Evolutionary conservation across 1,284 basidiomycete genomes (phyloP).

Genomic region (Microbotryum scabiosae): DNA sequence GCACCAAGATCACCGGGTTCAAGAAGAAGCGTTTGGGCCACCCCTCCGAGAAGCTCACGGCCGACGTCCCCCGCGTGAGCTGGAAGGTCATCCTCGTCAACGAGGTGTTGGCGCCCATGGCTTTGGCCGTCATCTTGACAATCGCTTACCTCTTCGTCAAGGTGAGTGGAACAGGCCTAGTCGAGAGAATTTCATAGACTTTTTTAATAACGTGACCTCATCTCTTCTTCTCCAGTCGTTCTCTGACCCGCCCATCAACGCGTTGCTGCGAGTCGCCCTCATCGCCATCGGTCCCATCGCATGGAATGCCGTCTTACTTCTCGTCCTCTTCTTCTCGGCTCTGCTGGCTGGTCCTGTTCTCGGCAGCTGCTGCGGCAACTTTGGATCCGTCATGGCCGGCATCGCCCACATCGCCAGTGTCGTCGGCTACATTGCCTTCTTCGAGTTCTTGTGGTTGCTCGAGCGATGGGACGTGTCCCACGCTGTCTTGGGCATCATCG

Average conservation of each 20-base stretch:
- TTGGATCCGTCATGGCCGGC: conserved; percentile 82
- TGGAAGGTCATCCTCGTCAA: conserved; percentile 82
- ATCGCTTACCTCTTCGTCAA: conserved; percentile 70
- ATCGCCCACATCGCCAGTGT: conserved; percentile 72
- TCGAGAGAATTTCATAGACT: conserved; percentile 47
- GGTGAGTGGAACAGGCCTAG: conserved; percentile 24
- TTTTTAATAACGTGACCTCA: neutral
- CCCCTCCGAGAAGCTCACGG: conserved; percentile 84
- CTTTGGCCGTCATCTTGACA: conserved; percentile 72
- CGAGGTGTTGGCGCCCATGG: conserved; percentile 75
- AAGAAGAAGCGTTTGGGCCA: conserved; percentile 92
- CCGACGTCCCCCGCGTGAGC: conserved; percentile 78
- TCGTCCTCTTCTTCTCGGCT: conserved; percentile 79
- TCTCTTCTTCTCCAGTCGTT: conserved; percentile 56
- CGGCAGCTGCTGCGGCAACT: conserved; percentile 61
- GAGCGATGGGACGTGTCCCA: conserved; percentile 87
- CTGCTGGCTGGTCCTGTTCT: conserved; percentile 88
- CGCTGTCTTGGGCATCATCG: conserved; percentile 51
- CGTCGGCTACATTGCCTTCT: conserved; percentile 78
- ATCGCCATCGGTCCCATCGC: conserved; percentile 91
- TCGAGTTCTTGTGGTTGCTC: conserved; percentile 94
- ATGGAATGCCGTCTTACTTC: conserved; percentile 82
- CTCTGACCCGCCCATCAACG: conserved; percentile 50
- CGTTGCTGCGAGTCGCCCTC: conserved; percentile 83
- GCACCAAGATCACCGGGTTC: conserved; percentile 94